Percentiles rank a stretch among this genome's conserved stretches.
Conservation (phyloP, 352 stramenopile genomes). For the Phytophthora pseudosyringae region DNA sequence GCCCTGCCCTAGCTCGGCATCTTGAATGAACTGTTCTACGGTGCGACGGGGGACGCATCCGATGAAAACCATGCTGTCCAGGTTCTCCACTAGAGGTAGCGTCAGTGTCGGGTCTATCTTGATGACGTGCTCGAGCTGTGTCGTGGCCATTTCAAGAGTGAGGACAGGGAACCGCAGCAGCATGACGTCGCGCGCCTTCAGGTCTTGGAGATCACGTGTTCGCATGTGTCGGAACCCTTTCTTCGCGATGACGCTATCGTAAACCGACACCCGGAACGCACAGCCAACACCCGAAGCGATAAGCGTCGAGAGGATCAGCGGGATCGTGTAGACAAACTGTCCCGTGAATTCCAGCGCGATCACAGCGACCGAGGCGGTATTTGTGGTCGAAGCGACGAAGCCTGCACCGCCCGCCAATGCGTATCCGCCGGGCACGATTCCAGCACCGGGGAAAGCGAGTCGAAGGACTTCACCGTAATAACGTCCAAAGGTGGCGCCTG, state of each 20-base stretch:
- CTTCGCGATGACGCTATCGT: conserved; percentile 65
- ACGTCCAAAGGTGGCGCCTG: conserved; percentile 59
- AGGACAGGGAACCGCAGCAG: conserved; percentile 47
- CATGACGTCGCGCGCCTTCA: conserved; percentile 68
- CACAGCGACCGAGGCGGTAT: conserved; percentile 78
- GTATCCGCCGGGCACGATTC: conserved; percentile 67
- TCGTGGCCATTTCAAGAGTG: conserved; percentile 41
- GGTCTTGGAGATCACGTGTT: conserved; percentile 49
- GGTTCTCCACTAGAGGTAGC: conserved; percentile 53
- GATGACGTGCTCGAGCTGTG: conserved; percentile 39
- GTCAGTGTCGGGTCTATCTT: conserved; percentile 17
- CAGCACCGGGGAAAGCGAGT: conserved; percentile 38
- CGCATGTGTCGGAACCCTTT: conserved; percentile 64
- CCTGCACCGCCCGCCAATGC: conserved; percentile 67
- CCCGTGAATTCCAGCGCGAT: conserved; percentile 78
- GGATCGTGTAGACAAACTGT: conserved; percentile 74
- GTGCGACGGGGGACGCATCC: conserved; percentile 46
- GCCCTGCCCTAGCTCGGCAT: not conserved
- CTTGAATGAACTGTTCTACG: conserved; percentile 21
- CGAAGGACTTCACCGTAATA: conserved; percentile 58
- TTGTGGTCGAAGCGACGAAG: conserved; percentile 64
- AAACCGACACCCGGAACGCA: conserved; percentile 63
- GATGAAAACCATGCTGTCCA: conserved; percentile 51
- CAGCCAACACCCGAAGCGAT: conserved; percentile 56
- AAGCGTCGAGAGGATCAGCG: conserved; percentile 59